Conservation (phyloP, 495 filamentous ascomycete genomes). For the Neurospora sp. region DNA sequence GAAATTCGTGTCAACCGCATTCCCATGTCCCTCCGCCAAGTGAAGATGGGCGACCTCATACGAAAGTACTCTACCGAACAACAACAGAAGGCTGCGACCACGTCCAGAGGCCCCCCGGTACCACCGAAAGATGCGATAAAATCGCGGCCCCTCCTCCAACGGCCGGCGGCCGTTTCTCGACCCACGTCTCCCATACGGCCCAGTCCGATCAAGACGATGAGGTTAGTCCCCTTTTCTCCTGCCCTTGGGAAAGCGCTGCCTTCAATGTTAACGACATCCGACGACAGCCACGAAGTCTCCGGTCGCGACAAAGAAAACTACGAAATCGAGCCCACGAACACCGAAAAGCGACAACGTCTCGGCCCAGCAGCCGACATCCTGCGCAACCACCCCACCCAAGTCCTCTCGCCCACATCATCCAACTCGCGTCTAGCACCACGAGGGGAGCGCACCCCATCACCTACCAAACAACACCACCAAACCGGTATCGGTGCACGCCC, state of each 20-base stretch:
- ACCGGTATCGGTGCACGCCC: slow-evolving; percentile 27
- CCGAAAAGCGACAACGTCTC: slow-evolving; percentile 33
- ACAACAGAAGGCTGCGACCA: slow-evolving; percentile 8
- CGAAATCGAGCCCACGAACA: slow-evolving; percentile 40
- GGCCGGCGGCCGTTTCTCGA: not conserved
- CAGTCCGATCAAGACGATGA: slow-evolving; percentile 46
- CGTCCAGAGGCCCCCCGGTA: slow-evolving; percentile 18
- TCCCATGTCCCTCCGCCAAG: slow-evolving; percentile 65
- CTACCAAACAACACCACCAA: slow-evolving; percentile 21
- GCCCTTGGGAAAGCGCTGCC: not conserved
- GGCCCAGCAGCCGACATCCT: slow-evolving; percentile 11
- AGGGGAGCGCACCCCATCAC: slow-evolving; percentile 6
- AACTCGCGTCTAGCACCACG: slow-evolving; percentile 59
- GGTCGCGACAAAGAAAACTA: slow-evolving; percentile 70
- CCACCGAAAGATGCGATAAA: slow-evolving; percentile 22
- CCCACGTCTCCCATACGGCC: slow-evolving; percentile 18
- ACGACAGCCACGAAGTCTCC: slow-evolving; percentile 50
- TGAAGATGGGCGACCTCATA: slow-evolving; percentile 75
- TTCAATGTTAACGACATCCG: not conserved
- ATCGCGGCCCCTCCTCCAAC: slow-evolving; percentile 8
- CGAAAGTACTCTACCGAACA: slow-evolving; percentile 28
- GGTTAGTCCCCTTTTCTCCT: slow-evolving; percentile 36
- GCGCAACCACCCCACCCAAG: slow-evolving; percentile 31
- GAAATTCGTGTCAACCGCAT: slow-evolving; percentile 95
- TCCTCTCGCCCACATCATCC: slow-evolving; percentile 72